A percentile compares a stretch with the other conserved stretches of the same genome.
These are phyloP conservation scores for Leccinum angustisporum DNA, from an alignment of 1,284 basidiomycete species.

Conservation along the genomic window DNA sequence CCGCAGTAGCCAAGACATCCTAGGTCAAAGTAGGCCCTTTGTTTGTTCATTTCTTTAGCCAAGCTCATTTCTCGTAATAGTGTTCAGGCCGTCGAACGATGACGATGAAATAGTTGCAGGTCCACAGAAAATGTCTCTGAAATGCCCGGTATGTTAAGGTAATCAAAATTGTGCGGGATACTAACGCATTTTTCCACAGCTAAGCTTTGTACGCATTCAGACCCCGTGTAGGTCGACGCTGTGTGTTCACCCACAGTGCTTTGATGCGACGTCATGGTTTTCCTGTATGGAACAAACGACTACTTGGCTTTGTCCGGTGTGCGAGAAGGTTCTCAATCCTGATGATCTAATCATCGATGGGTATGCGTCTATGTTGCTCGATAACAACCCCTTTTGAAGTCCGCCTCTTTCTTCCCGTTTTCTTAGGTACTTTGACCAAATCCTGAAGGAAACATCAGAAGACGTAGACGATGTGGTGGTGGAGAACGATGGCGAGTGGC, in stretches of 20 bases:
- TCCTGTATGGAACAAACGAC: constrained; percentile 96
- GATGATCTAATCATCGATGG: constrained; percentile 91
- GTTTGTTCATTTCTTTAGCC: neutral
- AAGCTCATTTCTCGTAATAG: constrained; percentile 40
- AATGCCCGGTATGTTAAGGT: constrained; percentile 76
- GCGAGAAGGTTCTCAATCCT: constrained; percentile 75
- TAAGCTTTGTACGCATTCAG: constrained; percentile 86
- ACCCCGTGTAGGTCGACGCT: constrained; percentile 83
- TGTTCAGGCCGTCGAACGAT: constrained; percentile 56
- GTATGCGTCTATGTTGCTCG: constrained; percentile 45
- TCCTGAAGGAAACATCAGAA: constrained; percentile 75
- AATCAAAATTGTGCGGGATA: neutral
- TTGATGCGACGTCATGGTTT: constrained; percentile 94
- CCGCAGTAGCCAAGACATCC: constrained; percentile 64
- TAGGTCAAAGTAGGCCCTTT: constrained; percentile 56
- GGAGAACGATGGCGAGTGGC: constrained; percentile 95
- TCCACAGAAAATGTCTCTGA: constrained; percentile 84
- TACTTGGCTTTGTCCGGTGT: constrained; percentile 96
- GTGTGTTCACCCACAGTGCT: constrained; percentile 94
- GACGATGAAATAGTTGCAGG: constrained; percentile 91
- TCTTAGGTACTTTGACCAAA: constrained; percentile 78
- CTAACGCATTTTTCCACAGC: constrained; percentile 41
- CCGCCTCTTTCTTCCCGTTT: neutral
- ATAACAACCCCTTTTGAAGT: neutral
- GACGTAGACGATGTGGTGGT: constrained; percentile 89